Conservation (phyloP, 306 rosid species). For the Vigna mungo region DNA sequence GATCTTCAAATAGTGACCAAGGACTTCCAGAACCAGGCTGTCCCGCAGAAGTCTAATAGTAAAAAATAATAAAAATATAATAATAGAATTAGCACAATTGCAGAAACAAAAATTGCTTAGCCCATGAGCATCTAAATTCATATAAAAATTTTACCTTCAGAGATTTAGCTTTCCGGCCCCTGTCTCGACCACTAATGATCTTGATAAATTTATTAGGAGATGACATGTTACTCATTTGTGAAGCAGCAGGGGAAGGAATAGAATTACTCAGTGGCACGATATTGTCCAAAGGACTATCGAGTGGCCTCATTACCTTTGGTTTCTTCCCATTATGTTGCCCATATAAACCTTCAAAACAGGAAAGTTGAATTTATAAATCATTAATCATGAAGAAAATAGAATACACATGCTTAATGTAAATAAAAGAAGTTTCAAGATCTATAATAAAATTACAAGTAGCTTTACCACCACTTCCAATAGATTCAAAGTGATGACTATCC, state of each 20-base stretch:
- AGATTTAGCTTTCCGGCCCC: constrained; percentile 69
- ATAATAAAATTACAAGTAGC: constrained; percentile 10
- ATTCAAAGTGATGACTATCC: constrained; percentile 74
- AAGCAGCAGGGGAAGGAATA: constrained; percentile 82
- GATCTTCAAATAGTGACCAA: constrained; percentile 86
- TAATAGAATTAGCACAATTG: constrained; percentile 7
- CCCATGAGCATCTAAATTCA: constrained; percentile 19
- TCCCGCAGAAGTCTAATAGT: constrained; percentile 61
- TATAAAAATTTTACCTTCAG: constrained; percentile 59
- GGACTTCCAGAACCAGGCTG: constrained; percentile 74
- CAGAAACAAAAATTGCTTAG: constrained; percentile 12
- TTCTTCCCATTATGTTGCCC: constrained; percentile 69
- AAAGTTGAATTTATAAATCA: constrained; percentile 29
- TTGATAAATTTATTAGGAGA: constrained; percentile 71
- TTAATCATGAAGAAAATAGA: constrained; percentile 33
- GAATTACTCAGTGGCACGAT: constrained; percentile 64
- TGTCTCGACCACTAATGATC: constrained; percentile 76
- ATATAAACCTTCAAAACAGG: constrained; percentile 61
- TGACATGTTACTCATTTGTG: constrained; percentile 83
- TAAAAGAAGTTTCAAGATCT: constrained; percentile 19
- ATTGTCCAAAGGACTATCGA: constrained; percentile 72
- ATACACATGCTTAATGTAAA: not conserved
- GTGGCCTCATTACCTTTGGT: constrained; percentile 66
- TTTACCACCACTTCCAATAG: constrained; percentile 73
- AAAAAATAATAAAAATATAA: constrained; percentile 33